Percentiles rank a stretch among this genome's conserved stretches.
These are phyloP conservation scores for Xylaria sp. DNA, from an alignment of 2,329 filamentous ascomycete species.

Conservation along the genomic window DNA sequence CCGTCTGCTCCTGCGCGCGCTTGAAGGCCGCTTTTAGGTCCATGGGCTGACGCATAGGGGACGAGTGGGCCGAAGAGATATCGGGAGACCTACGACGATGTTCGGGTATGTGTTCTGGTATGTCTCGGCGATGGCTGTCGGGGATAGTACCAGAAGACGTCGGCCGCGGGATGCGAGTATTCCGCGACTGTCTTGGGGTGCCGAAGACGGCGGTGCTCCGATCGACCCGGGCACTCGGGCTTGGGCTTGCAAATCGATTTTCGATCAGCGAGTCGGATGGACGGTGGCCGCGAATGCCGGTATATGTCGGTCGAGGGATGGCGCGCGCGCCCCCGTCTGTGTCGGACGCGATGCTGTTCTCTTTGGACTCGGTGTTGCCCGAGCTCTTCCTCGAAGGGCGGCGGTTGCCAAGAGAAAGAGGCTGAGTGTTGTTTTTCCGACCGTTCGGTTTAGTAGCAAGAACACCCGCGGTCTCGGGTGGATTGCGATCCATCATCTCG, in stretches of 20 bases:
- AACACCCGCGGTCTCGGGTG: conserved; percentile 36
- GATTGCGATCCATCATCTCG: conserved; percentile 43
- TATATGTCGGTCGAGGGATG: conserved; percentile 27
- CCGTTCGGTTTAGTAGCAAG: conserved; percentile 45
- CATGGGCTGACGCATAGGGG: conserved; percentile 48
- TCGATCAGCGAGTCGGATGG: conserved; percentile 32
- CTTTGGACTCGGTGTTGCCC: conserved; percentile 40
- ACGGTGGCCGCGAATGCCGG: conserved; percentile 23
- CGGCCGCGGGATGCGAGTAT: conserved; percentile 47
- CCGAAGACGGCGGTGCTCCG: conserved; percentile 36
- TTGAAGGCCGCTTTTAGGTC: conserved; percentile 45
- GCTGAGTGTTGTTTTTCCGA: conserved; percentile 41
- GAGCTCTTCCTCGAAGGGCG: conserved; percentile 35
- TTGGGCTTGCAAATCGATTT: conserved; percentile 24
- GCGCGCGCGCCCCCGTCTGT: conserved; percentile 35
- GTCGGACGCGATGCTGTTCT: conserved; percentile 43
- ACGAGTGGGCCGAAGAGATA: conserved; percentile 32
- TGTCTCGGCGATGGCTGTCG: conserved; percentile 17
- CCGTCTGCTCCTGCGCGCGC: conserved; percentile 44
- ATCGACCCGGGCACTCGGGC: conserved; percentile 26
- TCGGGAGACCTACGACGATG: conserved; percentile 13
- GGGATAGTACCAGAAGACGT: conserved; percentile 31
- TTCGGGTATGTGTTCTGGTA: not conserved
- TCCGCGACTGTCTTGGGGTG: conserved; percentile 36
- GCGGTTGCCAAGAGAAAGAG: conserved; percentile 37